Percentiles rank a stretch among this genome's conserved stretches.
Evolutionary conservation across 192 early-diverging fungal genomes (phyloP).

Genomic region (Thamnidium elegans): DNA sequence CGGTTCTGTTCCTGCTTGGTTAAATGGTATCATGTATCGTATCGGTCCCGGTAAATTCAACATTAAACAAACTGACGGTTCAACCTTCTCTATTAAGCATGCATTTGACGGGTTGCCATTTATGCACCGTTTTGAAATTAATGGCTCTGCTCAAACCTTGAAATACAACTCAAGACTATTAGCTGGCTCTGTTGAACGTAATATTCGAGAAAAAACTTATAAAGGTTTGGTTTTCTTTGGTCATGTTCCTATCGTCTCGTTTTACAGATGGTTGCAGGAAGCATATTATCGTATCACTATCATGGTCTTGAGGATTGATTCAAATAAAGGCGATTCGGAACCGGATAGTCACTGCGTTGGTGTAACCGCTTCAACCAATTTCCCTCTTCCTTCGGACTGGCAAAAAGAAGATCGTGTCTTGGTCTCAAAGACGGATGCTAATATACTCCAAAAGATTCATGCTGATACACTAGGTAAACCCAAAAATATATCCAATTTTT

Average conservation of each 20-base stretch:
- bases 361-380: constrained; percentile 35
- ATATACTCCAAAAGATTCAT: constrained; percentile 32
- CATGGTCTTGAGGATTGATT: not conserved
- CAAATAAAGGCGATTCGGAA: not conserved
- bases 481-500: constrained; percentile 12
- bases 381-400: constrained; percentile 17
- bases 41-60: constrained; percentile 32
- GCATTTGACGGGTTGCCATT: constrained; percentile 34
- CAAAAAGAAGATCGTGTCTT: constrained; percentile 8
- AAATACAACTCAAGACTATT: constrained; percentile 30
- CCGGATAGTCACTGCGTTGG: not conserved
- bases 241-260: constrained; percentile 3
- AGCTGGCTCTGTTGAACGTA: constrained; percentile 14
- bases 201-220: constrained; percentile 3
- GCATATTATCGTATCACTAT: not conserved
- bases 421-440: constrained; percentile 38
- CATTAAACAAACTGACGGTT: constrained; percentile 20
- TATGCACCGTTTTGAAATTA: constrained; percentile 31
- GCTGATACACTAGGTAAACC: constrained; percentile 31
- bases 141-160: constrained; percentile 5
- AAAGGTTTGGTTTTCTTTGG: constrained; percentile 16
- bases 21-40: constrained; percentile 49
- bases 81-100: constrained; percentile 26
- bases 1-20: constrained; percentile 48
- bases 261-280: not conserved